Evolutionary conservation across 768 basidiomycete genomes (phyloP), one percentile per base, ranked within the genome.

Genomic region (Auricularia sp.): DNA sequence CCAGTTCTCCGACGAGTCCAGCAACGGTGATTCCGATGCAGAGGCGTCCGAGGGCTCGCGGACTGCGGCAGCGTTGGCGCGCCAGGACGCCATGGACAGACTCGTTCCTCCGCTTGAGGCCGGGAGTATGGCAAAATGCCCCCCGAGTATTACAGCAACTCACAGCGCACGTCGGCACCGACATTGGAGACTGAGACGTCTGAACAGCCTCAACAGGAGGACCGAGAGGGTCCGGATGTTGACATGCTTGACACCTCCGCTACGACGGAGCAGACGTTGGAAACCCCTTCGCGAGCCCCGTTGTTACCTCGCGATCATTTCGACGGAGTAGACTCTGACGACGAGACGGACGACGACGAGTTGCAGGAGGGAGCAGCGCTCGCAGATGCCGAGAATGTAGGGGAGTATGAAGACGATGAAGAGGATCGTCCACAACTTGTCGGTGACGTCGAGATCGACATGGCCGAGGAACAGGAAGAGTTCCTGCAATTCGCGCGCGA

Each of bases 401-500:
- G 59, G 12, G 80, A 76, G 1, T 84, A 83, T 61, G 76, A 73
- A 3, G 89, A 89, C 63, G 83, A 81, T 3, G 93, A 90, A 51
- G 90, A 92, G 64, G 92, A 94, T 61, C 77, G 78, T n/a, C 92
- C 93, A 0, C 86, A 89, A 69, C 81, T 95, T 3, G 85, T 91
- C 1, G 91, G 87, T 16, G 90, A 93, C 23, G 76, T 93, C 3
- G 93, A 94, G 69, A 81, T 94, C 39, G 88, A 97, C 68, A 96
- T 98, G 93, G 84, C 80, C 1, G 88, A 91, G 69, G 97, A 99
- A 75, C 84, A 92, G 75, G 93, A 90, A 69, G 96, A 97, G 68
- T 99, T 98, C 68, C 76, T 99, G 36, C 90, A 93, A 75, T 99
- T 99, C 74, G 90, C 97, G 12, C 85, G 93, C 58, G 91, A 98